A percentile compares a stretch with the other conserved stretches of the same genome.
phyloP scores from a whole-genome alignment of 768 basidiomycete genomes.

The Auriscalpium vulgare region DNA sequence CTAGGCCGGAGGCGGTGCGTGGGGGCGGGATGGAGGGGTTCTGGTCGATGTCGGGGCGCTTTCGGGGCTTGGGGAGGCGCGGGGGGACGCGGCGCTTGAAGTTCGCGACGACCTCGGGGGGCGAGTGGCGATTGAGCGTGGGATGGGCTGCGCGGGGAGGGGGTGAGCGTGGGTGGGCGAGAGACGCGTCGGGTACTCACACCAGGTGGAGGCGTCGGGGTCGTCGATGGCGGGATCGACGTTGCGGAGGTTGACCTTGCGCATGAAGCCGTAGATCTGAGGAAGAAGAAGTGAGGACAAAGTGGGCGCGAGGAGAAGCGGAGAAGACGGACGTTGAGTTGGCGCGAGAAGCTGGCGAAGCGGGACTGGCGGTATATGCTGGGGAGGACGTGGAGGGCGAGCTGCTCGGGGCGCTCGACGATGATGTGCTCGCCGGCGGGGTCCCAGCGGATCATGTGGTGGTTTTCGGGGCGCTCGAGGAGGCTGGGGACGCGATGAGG shows the following conservation, averaged over 20 bases:
- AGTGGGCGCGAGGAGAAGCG: conserved; percentile 6
- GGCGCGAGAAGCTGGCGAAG: conserved; percentile 95
- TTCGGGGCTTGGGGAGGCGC: conserved; percentile 80
- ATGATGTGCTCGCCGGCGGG: conserved; percentile 91
- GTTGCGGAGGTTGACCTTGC: conserved; percentile 92
- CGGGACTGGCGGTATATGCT: conserved; percentile 93
- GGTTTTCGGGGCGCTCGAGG: conserved; percentile 86
- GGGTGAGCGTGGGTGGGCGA: conserved; percentile 10
- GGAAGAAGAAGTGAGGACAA: conserved; percentile 16
- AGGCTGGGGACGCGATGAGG: conserved; percentile 38
- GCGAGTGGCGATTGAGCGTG: conserved; percentile 84
- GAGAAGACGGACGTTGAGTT: conserved; percentile 66
- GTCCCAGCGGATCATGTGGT: conserved; percentile 97
- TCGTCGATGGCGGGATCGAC: conserved; percentile 93
- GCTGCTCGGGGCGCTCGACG: conserved; percentile 88
- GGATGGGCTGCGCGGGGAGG: conserved; percentile 59
- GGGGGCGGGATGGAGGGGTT: conserved; percentile 66
- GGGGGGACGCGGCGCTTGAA: conserved; percentile 95
- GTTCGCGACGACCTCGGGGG: conserved; percentile 83
- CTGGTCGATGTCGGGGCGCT: conserved; percentile 61
- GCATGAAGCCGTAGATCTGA: conserved; percentile 98
- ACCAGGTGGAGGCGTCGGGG: conserved; percentile 95
- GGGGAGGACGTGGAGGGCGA: conserved; percentile 89
- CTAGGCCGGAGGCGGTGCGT: conserved; percentile 67
- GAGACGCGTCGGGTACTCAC: conserved; percentile 41